These are phyloP conservation scores for Beauveria bassiana DNA, from an alignment of 2,329 filamentous ascomycete genomes.

Conservation along the genomic window DNA sequence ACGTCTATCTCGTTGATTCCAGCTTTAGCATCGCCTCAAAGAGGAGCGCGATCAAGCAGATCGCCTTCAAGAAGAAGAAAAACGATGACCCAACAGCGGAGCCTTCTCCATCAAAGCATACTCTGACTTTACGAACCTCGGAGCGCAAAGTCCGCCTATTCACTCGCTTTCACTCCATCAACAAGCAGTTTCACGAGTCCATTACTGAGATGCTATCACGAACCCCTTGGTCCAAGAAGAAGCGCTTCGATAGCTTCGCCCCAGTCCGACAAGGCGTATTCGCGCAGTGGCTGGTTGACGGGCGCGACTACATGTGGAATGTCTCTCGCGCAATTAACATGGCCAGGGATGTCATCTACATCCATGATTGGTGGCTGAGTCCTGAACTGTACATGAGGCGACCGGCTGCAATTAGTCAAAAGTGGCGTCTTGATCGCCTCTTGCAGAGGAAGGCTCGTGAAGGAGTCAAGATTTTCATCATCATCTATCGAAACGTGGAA, in stretches of 20 bases:
- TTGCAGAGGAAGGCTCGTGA: constrained; percentile 90
- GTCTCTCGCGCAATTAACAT: constrained; percentile 94
- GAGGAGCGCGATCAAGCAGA: constrained; percentile 46
- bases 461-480: constrained; percentile 95
- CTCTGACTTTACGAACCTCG: constrained; percentile 79
- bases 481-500: constrained; percentile 96
- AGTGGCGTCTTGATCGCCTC: constrained; percentile 90
- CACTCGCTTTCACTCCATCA: constrained; percentile 80
- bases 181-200: constrained; percentile 89
- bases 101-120: constrained; percentile 50
- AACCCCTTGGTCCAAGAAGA: constrained; percentile 74
- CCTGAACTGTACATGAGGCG: constrained; percentile 93
- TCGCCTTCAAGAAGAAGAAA: constrained; percentile 53
- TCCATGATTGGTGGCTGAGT: constrained; percentile 98
- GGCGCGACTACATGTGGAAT: constrained; percentile 98
- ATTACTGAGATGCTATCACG: constrained; percentile 77
- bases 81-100: constrained; percentile 36
- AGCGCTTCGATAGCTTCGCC: constrained; percentile 89
- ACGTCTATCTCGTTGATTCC: constrained; percentile 93
- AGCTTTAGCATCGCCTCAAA: constrained; percentile 78
- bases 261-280: constrained; percentile 81
- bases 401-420: constrained; percentile 91
- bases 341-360: constrained; percentile 96
- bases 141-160: constrained; percentile 89
- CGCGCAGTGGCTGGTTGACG: constrained; percentile 94